A percentile compares a stretch with the other conserved stretches of the same genome.
Conservation (phyloP, 257 asterid genomes). For the Penstemon davidsonii region DNA sequence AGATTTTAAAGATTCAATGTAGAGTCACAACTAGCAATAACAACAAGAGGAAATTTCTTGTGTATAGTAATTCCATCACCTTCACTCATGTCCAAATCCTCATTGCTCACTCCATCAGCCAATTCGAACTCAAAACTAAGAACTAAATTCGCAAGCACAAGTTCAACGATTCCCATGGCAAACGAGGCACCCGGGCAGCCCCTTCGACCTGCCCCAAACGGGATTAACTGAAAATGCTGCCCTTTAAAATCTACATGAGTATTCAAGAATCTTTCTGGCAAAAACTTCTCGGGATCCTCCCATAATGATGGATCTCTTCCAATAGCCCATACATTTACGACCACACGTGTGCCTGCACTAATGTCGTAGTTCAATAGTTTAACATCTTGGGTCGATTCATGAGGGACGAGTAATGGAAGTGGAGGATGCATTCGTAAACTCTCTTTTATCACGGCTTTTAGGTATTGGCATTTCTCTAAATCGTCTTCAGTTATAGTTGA, state of each 20-base stretch:
- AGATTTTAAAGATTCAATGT: not conserved
- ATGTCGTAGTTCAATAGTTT: slow-evolving; percentile 39
- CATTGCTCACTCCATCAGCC: slow-evolving; percentile 34
- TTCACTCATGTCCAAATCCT: slow-evolving; percentile 49
- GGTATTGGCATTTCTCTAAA: slow-evolving; percentile 38
- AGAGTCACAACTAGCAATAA: slow-evolving; percentile 32
- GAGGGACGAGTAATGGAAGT: slow-evolving; percentile 52
- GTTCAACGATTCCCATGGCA: slow-evolving; percentile 43
- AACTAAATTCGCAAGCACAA: slow-evolving; percentile 43
- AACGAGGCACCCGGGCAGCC: slow-evolving; percentile 49
- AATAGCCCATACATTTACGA: slow-evolving; percentile 50
- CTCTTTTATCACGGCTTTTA: slow-evolving; percentile 46
- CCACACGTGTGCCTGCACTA: slow-evolving; percentile 38
- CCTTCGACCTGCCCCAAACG: slow-evolving; percentile 51
- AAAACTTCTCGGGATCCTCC: slow-evolving; percentile 36
- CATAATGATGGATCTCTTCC: slow-evolving; percentile 47
- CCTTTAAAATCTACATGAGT: slow-evolving; percentile 36
- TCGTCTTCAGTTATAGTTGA: slow-evolving; percentile 40
- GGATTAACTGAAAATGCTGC: slow-evolving; percentile 37
- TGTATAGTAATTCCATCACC: slow-evolving; percentile 48
- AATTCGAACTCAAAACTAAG: slow-evolving; percentile 34
- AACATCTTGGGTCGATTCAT: slow-evolving; percentile 42
- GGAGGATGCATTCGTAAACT: slow-evolving; percentile 51
- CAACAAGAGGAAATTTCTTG: slow-evolving; percentile 40
- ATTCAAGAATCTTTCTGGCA: slow-evolving; percentile 41